Base-by-base conservation (phyloP, 768 basidiomycete species). In the Podaxis sp. region DNA sequence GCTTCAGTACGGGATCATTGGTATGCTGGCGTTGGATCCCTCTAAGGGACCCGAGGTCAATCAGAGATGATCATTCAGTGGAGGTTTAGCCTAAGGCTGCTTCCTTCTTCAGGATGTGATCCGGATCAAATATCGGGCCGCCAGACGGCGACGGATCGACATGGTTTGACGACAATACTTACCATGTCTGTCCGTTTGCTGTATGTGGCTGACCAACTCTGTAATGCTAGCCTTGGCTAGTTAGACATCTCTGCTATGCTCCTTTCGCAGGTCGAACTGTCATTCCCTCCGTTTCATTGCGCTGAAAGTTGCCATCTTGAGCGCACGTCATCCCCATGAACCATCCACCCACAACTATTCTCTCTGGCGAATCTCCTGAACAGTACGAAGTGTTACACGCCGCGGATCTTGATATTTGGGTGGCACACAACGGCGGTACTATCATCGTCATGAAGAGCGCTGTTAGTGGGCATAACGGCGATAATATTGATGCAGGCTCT, bases 361-460 rank as follows among this genome's bases (percentile, higher is more conserved):
- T 37, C 60, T 48, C 12, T 53, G 49, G 56, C 56, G 37, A 56
- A 28, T 37, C 61, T 37, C 15, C 38, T 38, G 54, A 30, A 53
- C 30, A 56, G 22, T 50, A 49, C 22, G 36, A 56, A 8, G 48
- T 56, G 44, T 51, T 62, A 38, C 61, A 37, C 37, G 30, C 48
- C 28, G 48, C 46, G 55, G 61, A 49, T 24, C 61, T 56, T 50
- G 61, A 62, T 55, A 53, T 62, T 10, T 62, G 61, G 55, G 61
- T 62, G 22, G 61, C 61, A 24, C 50, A 50, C 38, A 55, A 51
- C 36, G 55, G 55, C 13, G 61, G 38, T 26, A 28, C 49, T 40
- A 33, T 62, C 46, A 62, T 56, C 30, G 46, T 56, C 17, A 56
- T 55, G 48, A 54, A 55, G 37, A 54, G 54, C 48, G 36, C 55